Base-by-base conservation (phyloP, 1,284 basidiomycete species). In the Ceratobasidium sp. region DNA sequence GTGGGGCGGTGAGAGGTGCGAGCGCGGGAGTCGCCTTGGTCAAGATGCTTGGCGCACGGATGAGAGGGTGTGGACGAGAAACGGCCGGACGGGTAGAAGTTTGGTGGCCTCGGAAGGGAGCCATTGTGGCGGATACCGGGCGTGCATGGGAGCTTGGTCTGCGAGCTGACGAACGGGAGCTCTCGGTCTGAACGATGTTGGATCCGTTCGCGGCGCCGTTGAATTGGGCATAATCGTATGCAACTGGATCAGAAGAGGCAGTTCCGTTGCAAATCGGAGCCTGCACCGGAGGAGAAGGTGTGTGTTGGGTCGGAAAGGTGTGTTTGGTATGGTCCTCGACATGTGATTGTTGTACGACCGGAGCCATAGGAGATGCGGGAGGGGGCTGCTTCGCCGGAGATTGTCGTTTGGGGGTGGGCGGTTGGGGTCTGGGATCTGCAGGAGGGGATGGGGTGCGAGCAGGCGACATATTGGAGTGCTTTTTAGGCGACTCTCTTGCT, bases 311-410 rank as follows among this genome's bases (percentile, higher is more conserved):
- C 12, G 72, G 61, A 51, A 76, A 66, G 23, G 72, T 64, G 60
- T 76, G 72, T 76, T 76, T 76, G 18, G 72, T 53, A 51, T 76
- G 72, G 49, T 76, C 61, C 44, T 49, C 53, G 61, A 64, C 26
- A 53, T 55, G 49, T 5, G 60, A 46, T 39, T 73, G 70, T 61
- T 66, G 72, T 15, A 56, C 46, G n/a, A 76, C 61, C 13, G 72
- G 69, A 26, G 69, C 69, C 15, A 26, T 56, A 20, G 66, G 66
- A 51, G 44, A 39, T 2, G 44, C 46, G 12, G 69, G 40, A 2
- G 69, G 51, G 15, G 33, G 18, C 23, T 33, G 72, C 9, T 44
- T n/a, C 23, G 33, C 1, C 28, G 42, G 42, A 9, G 40, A 7
- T 61, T 46, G 53, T 20, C 12, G 46, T 56, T 23, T 56, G 26